Base-by-base conservation (phyloP, 495 filamentous ascomycete species). In the Aspergillus carlsbadensis region DNA sequence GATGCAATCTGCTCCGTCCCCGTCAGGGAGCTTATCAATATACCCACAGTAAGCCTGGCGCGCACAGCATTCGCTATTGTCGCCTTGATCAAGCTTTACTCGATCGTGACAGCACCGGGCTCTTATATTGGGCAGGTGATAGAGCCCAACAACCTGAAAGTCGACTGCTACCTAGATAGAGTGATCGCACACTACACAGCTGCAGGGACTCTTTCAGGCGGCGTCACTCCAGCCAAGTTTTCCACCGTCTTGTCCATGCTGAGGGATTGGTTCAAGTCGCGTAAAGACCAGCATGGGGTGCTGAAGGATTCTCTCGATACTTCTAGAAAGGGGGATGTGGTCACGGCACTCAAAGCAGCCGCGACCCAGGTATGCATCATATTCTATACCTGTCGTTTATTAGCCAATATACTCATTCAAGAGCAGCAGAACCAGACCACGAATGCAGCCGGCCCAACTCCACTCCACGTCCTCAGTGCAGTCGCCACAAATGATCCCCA, bases 21-120 rank as follows among this genome's bases (percentile, higher is more conserved):
- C 37, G 67, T 81, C n/a, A 70, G 77, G 2, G 78, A 75, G 11
- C 78, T 96, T 36, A 80, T 86, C 52, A 85, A 77, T 14, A 65
- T 96, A 11, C 91, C 93, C 8, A 86, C 94, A 3, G 83, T 89
- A 58, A 83, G 82, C 44, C 84, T 90, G 60, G 88, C 92, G 39
- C 87, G 91, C 13, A 84, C 90, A 36, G 83, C 88, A 26, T 96
- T 94, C 58, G 88, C 91, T 5, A 81, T 88, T 18, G 85, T 97
- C n/a, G 83, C 91, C 15, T 70, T 97, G 15, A 91, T 96, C 67
- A 96, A 95, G 63, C 82, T 96, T 57, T 91, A 91, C 69, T 89
- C 91, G 46, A 85, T 89, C 3, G 86, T 90, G 10, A 84, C 81
- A 11, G 78, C 83, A 10, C 79, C 88, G 0, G 78, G 83, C 41